Evolutionary conservation across 2,329 filamentous ascomycete genomes (phyloP).

Genomic region (Ceratocystis smalleyi): DNA sequence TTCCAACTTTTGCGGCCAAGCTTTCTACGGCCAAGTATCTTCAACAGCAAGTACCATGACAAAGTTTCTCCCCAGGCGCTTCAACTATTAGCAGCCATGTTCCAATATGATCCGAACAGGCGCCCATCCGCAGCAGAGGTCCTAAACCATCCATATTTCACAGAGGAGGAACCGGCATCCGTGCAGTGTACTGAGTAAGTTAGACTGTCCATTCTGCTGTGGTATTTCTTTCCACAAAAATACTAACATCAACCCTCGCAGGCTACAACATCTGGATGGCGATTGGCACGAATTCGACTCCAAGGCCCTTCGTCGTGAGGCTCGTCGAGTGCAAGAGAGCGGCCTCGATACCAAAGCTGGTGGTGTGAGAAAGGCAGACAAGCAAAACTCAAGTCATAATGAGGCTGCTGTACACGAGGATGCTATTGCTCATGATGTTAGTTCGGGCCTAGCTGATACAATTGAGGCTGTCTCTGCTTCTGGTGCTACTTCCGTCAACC

Average conservation of each 20-base stretch:
- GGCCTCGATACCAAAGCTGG: conserved; percentile 23
- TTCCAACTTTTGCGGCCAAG: conserved; percentile 78
- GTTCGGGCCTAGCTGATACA: neutral
- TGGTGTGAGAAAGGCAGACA: neutral
- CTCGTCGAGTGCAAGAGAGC: conserved; percentile 42
- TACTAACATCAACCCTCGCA: conserved; percentile 26
- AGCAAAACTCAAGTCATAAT: neutral
- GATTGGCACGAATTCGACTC: conserved; percentile 99
- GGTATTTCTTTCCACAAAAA: neutral
- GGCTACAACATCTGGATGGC: conserved; percentile 65
- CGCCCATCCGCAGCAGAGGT: conserved; percentile 74
- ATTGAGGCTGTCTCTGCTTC: neutral
- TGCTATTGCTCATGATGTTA: neutral
- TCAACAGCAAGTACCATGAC: conserved; percentile 69
- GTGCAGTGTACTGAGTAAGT: conserved; percentile 69
- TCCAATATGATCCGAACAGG: conserved; percentile 72
- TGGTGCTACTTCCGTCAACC: neutral
- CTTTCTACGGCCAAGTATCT: conserved; percentile 55
- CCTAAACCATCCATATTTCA: conserved; percentile 78
- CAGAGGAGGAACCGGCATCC: conserved; percentile 58
- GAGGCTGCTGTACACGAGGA: neutral
- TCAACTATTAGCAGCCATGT: conserved; percentile 69
- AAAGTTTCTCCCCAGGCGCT: conserved; percentile 66
- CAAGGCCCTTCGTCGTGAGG: conserved; percentile 82
- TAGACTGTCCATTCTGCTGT: neutral